Conservation (phyloP, 2,329 filamentous ascomycete genomes). For the Colletotrichum ledebouriae region DNA sequence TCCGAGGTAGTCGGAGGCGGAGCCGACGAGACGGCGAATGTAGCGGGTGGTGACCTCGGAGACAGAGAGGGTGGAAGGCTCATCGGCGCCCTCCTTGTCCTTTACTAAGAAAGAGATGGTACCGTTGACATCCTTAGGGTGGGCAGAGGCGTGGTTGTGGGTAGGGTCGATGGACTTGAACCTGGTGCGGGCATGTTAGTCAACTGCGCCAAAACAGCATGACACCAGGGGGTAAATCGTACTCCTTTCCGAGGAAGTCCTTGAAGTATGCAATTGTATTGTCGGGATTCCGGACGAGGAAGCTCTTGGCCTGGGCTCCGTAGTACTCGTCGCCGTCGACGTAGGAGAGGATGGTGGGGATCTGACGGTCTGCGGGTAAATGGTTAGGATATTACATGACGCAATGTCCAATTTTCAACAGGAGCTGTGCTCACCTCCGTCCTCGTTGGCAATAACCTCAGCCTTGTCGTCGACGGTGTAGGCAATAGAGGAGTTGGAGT, state of each 20-base stretch:
- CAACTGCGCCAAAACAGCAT: constrained; percentile 15
- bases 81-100: constrained; percentile 76
- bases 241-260: constrained; percentile 96
- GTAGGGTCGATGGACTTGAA: constrained; percentile 98
- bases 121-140: constrained; percentile 81
- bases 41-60: constrained; percentile 88
- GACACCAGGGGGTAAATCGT: constrained; percentile 52
- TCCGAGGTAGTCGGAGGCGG: constrained; percentile 92
- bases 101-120: constrained; percentile 85
- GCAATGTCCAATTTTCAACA: constrained; percentile 56
- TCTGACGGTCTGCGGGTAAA: constrained; percentile 83
- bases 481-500: constrained; percentile 98
- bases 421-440: constrained; percentile 72
- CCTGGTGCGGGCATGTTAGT: constrained; percentile 54
- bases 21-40: constrained; percentile 82
- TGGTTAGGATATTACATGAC: constrained; percentile 15
- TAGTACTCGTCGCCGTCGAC: constrained; percentile 97
- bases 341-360: constrained; percentile 94
- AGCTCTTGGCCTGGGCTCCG: constrained; percentile 92
- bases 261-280: constrained; percentile 98
- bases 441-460: constrained; percentile 98
- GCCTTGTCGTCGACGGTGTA: constrained; percentile 93
- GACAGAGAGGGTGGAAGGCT: constrained; percentile 77
- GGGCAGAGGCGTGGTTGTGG: constrained; percentile 92
- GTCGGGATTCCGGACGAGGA: constrained; percentile 90